These are phyloP conservation scores for Akanthomyces muscarius DNA, from an alignment of 2,329 filamentous ascomycete genomes.

Conservation along the genomic window DNA sequence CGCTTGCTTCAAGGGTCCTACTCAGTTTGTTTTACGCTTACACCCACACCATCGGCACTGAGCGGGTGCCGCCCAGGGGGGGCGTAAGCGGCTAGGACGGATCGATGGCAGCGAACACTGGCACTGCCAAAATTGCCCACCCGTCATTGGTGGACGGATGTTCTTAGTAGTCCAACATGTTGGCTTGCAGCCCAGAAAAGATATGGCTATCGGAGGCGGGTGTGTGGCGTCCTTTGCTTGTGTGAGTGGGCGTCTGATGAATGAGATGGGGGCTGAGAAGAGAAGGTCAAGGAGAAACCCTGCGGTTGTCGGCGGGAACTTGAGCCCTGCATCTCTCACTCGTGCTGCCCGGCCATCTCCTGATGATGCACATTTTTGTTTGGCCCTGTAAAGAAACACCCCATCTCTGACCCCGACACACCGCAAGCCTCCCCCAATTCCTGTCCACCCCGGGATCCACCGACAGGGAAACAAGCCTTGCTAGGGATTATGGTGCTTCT, in stretches of 20 bases:
- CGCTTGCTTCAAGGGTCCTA: neutral
- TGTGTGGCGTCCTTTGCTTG: neutral
- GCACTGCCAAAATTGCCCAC: neutral
- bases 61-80: neutral
- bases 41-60: constrained; percentile 1
- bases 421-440: neutral
- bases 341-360: neutral
- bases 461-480: neutral
- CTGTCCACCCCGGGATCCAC: neutral
- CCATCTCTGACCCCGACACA: neutral
- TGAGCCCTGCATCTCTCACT: constrained; percentile 4
- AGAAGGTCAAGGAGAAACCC: neutral
- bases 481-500: neutral
- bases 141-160: neutral
- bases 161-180: neutral
- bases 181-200: neutral
- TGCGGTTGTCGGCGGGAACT: neutral
- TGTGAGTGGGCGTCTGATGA: neutral
- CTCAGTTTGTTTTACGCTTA: neutral
- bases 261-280: neutral
- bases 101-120: neutral
- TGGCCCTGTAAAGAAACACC: too few species aligned
- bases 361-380: neutral
- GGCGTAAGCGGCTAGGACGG: constrained; percentile 15
- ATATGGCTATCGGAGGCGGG: neutral